Percentiles rank a stretch among this genome's conserved stretches.
These are phyloP conservation scores for Paramecium primaurelia DNA, from an alignment of 73 alveolate genomes.

Conservation along the genomic window DNA sequence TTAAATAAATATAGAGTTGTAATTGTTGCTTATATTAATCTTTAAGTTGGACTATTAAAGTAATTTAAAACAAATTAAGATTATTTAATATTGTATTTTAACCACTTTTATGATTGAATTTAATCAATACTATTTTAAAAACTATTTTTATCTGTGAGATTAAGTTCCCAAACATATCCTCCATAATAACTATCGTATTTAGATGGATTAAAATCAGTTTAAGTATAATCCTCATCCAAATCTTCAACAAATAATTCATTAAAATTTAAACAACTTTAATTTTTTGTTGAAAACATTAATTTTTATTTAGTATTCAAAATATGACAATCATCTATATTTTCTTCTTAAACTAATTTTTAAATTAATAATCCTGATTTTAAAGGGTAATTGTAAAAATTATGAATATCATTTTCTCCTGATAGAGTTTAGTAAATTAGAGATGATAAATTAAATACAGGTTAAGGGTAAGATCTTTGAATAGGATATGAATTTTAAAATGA, in stretches of 20 bases:
- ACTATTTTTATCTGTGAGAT: background rate
- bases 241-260: background rate
- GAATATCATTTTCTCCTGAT: background rate
- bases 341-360: background rate
- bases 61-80: background rate
- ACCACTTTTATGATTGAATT: background rate
- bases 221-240: background rate
- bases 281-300: background rate
- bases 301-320: background rate
- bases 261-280: conserved; percentile 2
- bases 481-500: background rate
- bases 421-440: background rate
- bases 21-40: background rate
- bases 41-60: background rate
- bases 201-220: background rate
- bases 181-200: background rate
- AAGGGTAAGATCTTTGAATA: background rate
- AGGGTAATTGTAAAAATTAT: background rate
- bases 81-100: background rate
- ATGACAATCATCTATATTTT: background rate
- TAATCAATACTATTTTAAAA: background rate
- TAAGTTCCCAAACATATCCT: conserved; percentile 10
- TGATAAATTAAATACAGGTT: background rate
- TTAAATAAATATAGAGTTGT: background rate
- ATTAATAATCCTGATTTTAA: background rate